Conservation (phyloP, 495 filamentous ascomycete species). For the Penicillium angulare region DNA sequence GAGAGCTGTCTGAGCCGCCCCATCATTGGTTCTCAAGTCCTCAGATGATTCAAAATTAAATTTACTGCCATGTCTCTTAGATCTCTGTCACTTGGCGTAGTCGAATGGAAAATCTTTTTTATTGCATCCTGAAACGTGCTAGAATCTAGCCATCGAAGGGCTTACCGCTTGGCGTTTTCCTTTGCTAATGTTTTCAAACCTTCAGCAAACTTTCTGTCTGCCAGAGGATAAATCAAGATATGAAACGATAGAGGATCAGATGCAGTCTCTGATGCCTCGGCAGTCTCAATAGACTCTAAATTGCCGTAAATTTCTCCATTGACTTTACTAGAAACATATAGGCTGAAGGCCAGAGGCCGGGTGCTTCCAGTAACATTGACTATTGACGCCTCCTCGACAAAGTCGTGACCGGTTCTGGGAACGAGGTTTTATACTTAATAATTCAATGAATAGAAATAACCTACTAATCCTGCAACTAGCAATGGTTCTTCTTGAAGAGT, state of each 20-base stretch:
- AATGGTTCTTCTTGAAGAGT: slow-evolving; percentile 12
- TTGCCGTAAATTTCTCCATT: no score
- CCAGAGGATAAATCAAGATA: slow-evolving; percentile 21
- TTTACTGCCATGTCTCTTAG: slow-evolving; percentile 34
- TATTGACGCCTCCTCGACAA: background rate
- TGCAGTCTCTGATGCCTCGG: background rate
- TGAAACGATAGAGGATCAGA: slow-evolving; percentile 2
- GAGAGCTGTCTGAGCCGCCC: background rate
- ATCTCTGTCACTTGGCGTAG: slow-evolving; percentile 25
- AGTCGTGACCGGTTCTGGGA: background rate
- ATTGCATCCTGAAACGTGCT: slow-evolving; percentile 25
- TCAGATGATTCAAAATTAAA: slow-evolving; percentile 9
- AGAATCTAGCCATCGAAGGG: slow-evolving; percentile 11
- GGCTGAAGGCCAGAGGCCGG: background rate
- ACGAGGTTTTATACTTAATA: background rate
- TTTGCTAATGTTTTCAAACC: slow-evolving; percentile 14
- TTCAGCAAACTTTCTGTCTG: slow-evolving; percentile 14
- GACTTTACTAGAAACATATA: no score
- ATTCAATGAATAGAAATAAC: slow-evolving; percentile 20
- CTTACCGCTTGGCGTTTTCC: slow-evolving; percentile 6
- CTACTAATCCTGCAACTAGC: slow-evolving; percentile 12
- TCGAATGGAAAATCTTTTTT: slow-evolving; percentile 31
- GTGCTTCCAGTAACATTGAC: background rate
- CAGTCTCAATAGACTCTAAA: background rate
- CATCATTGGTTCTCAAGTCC: slow-evolving; percentile 4